Evolutionary conservation across 768 basidiomycete species (phyloP), one percentile per base, ranked within the genome.

Genomic region (Termitomyces titanicus): DNA sequence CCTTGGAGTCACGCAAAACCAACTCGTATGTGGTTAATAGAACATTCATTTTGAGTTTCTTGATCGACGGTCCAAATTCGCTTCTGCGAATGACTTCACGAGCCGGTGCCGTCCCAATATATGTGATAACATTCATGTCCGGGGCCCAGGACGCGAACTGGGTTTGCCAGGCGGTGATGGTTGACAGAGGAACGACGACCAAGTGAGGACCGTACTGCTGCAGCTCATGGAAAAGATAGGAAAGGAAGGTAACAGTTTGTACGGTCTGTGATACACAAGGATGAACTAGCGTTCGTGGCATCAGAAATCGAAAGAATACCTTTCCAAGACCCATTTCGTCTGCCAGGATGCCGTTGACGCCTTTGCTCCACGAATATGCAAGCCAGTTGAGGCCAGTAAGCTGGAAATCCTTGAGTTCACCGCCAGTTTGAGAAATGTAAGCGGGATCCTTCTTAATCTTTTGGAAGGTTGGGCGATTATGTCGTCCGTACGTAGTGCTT

Each of bases 281-380:
- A 61, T 43, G 22, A 61, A 55, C n/a, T 44, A 44, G 34, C 15
- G 2, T 12, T 24, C 15, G 5, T 51, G 44, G 53, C 20, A 46
- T 34, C n/a, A 20, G 22, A 45, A 25, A 31, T 37, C 56, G 17
- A 10, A 61, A 57, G 34, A 62, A 44, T 59, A 89, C 82, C 84
- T 99, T 99, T 51, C 97, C 97, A 24, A 99, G 88, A 68, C 97
- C 97, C 97, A 98, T 99, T 80, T 99, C 97, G 66, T 99, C 97
- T 0, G 97, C 97, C 34, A 99, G 75, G 56, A 99, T 97, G 18
- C 97, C 97, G 67, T 98, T 98, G 63, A 96, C 89, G 9, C 92
- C 92, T 62, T 92, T 85, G 61, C 82, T 86, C 97, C 97, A 98
- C 15, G 95, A 76, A 70, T 96, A 98, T 4, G 92, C 89, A n/a